phyloP scores from a whole-genome alignment of 1,139 yeast genomes.

The Starmera stellimalicola region DNA sequence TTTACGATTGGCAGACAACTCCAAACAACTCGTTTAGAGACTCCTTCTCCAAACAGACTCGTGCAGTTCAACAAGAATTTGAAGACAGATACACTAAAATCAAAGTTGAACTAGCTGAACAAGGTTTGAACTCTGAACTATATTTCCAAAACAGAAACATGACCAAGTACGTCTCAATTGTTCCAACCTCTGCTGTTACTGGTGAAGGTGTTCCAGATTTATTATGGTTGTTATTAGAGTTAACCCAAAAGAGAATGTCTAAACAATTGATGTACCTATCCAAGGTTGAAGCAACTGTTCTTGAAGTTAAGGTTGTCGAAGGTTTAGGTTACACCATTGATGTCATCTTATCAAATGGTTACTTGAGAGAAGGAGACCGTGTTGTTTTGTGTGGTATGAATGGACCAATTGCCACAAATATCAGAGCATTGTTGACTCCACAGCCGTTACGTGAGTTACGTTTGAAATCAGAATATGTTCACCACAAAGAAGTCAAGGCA shows the following conservation, averaged over 20 bases:
- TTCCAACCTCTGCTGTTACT: constrained; percentile 97
- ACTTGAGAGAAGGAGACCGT: constrained; percentile 88
- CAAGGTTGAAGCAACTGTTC: constrained; percentile 87
- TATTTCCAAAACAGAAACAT: constrained; percentile 92
- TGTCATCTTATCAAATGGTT: constrained; percentile 93
- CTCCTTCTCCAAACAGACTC: constrained; percentile 71
- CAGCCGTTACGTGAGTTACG: constrained; percentile 96
- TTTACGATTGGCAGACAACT: constrained; percentile 84
- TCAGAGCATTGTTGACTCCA: constrained; percentile 92
- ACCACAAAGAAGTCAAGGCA: constrained; percentile 96
- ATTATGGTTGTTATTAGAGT: constrained; percentile 87
- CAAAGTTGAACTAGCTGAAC: constrained; percentile 90
- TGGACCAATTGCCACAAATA: constrained; percentile 97
- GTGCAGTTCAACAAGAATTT: constrained; percentile 86
- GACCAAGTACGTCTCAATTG: constrained; percentile 88
- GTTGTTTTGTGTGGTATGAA: constrained; percentile 95
- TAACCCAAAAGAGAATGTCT: constrained; percentile 98
- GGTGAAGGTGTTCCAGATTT: constrained; percentile 99
- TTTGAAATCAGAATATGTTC: constrained; percentile 87
- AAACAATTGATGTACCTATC: constrained; percentile 96
- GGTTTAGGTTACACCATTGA: constrained; percentile 99
- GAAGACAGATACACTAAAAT: constrained; percentile 80
- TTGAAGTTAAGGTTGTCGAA: constrained; percentile 97
- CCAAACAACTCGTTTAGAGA: constrained; percentile 96
- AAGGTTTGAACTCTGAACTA: constrained; percentile 94